Evolutionary conservation across 352 stramenopile genomes (phyloP).

Genomic region (Saprolegnia parasitica): DNA sequence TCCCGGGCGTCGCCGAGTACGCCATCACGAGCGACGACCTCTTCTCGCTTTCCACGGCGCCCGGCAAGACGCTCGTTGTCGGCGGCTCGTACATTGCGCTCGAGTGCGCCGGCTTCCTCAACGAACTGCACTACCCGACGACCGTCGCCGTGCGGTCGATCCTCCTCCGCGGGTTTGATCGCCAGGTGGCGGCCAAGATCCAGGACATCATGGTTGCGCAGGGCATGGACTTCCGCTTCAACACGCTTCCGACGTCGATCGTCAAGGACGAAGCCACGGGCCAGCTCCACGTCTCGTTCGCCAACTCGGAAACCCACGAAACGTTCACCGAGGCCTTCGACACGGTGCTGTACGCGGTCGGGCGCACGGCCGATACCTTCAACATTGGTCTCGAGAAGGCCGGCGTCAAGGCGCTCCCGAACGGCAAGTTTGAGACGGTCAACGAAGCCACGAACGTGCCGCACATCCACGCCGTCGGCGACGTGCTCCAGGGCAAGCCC

Average conservation of each 20-base stretch:
- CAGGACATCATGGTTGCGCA: conserved; percentile 28
- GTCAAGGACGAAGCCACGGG: conserved; percentile 2
- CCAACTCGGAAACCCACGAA: not conserved
- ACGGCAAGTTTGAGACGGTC: conserved; percentile 33
- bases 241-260: conserved; percentile 8
- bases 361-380: conserved; percentile 29
- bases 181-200: conserved; percentile 30
- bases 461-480: conserved; percentile 62
- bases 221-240: conserved; percentile 19
- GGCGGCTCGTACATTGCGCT: conserved; percentile 32
- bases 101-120: conserved; percentile 32
- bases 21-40: conserved; percentile 66
- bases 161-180: conserved; percentile 32
- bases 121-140: conserved; percentile 29
- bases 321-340: conserved; percentile 16
- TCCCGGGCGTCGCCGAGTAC: conserved; percentile 27
- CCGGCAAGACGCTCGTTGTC: conserved; percentile 33
- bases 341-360: conserved; percentile 31
- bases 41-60: conserved; percentile 60
- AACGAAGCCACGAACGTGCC: conserved; percentile 26
- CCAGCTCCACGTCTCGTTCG: not conserved
- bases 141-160: conserved; percentile 31
- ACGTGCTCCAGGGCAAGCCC: conserved; percentile 69
- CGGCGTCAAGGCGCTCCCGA: conserved; percentile 26
- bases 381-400: conserved; percentile 25